Percentiles rank a stretch among this genome's conserved stretches.
Evolutionary conservation across 2,329 filamentous ascomycete genomes (phyloP).

Genomic region (Botryosphaeria agaves): DNA sequence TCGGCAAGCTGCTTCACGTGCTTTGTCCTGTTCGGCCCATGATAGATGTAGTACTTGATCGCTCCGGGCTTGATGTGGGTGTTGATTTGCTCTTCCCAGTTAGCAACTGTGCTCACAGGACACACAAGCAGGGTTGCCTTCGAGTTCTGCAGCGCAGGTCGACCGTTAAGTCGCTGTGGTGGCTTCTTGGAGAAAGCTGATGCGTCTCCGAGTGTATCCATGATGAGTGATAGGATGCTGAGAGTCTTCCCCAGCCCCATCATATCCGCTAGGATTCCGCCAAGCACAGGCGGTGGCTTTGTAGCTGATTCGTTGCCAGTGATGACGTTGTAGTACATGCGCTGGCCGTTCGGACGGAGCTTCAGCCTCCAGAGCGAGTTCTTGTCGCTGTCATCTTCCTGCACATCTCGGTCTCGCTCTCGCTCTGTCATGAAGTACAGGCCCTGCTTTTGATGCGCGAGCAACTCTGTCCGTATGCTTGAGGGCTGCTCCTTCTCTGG

Average conservation of each 20-base stretch:
- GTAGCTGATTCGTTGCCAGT: slow-evolving; percentile 41
- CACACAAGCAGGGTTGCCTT: slow-evolving; percentile 74
- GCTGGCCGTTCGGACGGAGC: slow-evolving; percentile 36
- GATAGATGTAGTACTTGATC: slow-evolving; percentile 67
- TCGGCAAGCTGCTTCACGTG: slow-evolving; percentile 49
- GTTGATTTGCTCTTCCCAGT: slow-evolving; percentile 88
- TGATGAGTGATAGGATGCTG: slow-evolving; percentile 65
- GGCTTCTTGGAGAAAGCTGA: slow-evolving; percentile 38
- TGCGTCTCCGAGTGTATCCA: slow-evolving; percentile 46
- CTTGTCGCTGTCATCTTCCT: slow-evolving; percentile 35
- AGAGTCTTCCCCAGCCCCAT: slow-evolving; percentile 40
- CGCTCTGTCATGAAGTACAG: slow-evolving; percentile 71
- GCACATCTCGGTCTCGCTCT: slow-evolving; percentile 48
- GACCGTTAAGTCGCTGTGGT: slow-evolving; percentile 26
- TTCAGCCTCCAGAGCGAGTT: slow-evolving; percentile 64
- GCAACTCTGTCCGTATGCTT: slow-evolving; percentile 43
- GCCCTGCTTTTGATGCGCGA: slow-evolving; percentile 80
- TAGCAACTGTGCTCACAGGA: slow-evolving; percentile 77
- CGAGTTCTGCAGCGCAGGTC: slow-evolving; percentile 44
- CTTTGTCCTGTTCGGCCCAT: slow-evolving; percentile 60
- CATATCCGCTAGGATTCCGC: slow-evolving; percentile 32
- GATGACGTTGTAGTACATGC: slow-evolving; percentile 66
- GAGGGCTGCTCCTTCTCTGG: slow-evolving; percentile 51
- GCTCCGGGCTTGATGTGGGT: slow-evolving; percentile 51
- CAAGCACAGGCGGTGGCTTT: slow-evolving; percentile 19